Evolutionary conservation across 441 rosid genomes (phyloP).

Genomic region (Macaranga tanarius): DNA sequence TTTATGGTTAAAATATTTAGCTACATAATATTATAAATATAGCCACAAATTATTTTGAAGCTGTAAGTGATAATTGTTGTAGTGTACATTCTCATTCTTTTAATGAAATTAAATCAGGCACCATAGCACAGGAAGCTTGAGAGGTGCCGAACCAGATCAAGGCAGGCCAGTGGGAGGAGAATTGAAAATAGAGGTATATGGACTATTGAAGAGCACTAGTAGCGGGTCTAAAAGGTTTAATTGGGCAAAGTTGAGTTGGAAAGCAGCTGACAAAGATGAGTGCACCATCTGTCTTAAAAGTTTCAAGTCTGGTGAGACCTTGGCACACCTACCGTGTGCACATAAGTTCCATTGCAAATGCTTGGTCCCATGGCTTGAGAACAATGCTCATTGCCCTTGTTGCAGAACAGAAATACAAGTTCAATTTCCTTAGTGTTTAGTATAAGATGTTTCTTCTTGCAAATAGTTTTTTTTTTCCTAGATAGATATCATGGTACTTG

Average conservation of each 20-base stretch:
- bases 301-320: conserved; percentile 54
- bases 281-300: conserved; percentile 69
- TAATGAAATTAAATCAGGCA: conserved; percentile 31
- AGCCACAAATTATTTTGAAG: too few relatives aligned
- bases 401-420: conserved; percentile 52
- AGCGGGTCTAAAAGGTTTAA: conserved; percentile 34
- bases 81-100: neutral
- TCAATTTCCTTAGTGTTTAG: conserved; percentile 9
- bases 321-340: conserved; percentile 60
- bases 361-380: conserved; percentile 70
- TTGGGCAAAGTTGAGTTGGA: conserved; percentile 61
- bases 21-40: too few relatives aligned
- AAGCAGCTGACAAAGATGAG: conserved; percentile 53
- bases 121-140: conserved; percentile 25
- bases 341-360: conserved; percentile 72
- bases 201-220: conserved; percentile 31
- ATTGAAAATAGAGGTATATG: conserved; percentile 42
- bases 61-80: too few relatives aligned
- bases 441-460: neutral
- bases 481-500: neutral
- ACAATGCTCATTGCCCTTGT: conserved; percentile 65
- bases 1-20: too few relatives aligned
- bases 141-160: neutral
- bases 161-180: conserved; percentile 25
- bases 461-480: too few relatives aligned